Percentiles rank a stretch among this genome's conserved stretches.
These are phyloP conservation scores for Phytophthora sp. DNA, from an alignment of 352 stramenopile genomes.

Conservation along the genomic window DNA sequence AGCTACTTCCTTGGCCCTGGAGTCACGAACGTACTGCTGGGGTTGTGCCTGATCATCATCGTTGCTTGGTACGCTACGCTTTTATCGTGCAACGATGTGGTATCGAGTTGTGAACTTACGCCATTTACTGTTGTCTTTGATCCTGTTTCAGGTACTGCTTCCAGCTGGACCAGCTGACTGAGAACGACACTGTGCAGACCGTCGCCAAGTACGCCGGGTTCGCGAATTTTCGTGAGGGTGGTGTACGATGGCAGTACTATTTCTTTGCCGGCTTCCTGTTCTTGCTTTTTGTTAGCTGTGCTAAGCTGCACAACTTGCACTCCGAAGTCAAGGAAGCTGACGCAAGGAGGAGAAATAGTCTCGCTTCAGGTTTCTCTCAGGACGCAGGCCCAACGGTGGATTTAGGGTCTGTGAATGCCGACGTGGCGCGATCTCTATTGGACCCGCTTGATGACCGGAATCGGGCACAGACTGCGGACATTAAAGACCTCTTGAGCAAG, in stretches of 20 bases:
- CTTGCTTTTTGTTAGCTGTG: slow-evolving; percentile 62
- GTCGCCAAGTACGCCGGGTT: slow-evolving; percentile 68
- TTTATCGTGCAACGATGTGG: too few species aligned
- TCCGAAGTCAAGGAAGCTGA: slow-evolving; percentile 12
- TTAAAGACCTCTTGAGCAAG: slow-evolving; percentile 60
- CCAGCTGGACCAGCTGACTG: slow-evolving; percentile 47
- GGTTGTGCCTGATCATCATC: slow-evolving; percentile 53
- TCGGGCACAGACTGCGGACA: slow-evolving; percentile 34
- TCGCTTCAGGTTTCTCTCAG: slow-evolving; percentile 14
- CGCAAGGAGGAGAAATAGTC: slow-evolving; percentile 9
- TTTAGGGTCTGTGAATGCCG: slow-evolving; percentile 30
- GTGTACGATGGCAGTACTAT: slow-evolving; percentile 69
- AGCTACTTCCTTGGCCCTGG: slow-evolving; percentile 54
- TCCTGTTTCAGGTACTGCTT: slow-evolving; percentile 53
- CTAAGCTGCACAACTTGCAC: slow-evolving; percentile 79
- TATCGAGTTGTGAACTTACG: too few species aligned
- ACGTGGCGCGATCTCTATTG: slow-evolving; percentile 37
- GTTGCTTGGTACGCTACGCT: slow-evolving; percentile 44
- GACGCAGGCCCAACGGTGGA: slow-evolving; percentile 25
- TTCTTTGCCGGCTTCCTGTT: slow-evolving; percentile 64
- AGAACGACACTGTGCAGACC: slow-evolving; percentile 34
- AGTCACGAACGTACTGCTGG: slow-evolving; percentile 51
- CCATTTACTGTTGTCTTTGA: background rate
- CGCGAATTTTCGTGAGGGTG: slow-evolving; percentile 48
- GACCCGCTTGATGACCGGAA: slow-evolving; percentile 37